Evolutionary conservation across 2,329 filamentous ascomycete species (phyloP), one percentile per base, ranked within the genome.

Genomic region (Catunica adiposa): DNA sequence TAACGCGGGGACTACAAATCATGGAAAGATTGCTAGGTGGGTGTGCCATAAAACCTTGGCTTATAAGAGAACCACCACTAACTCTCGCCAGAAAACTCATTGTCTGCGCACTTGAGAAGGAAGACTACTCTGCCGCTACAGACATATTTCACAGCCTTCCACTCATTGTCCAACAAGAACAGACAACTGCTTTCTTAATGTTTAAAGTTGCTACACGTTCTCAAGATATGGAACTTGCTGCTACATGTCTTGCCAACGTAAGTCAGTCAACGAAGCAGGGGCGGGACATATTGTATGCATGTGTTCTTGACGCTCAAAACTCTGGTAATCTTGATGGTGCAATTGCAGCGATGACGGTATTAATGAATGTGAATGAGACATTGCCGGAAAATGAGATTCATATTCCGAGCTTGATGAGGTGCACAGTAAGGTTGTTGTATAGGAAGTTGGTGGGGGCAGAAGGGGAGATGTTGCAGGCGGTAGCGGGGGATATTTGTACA

Each of bases 221-320:
- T 17, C 72, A 72, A 58, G 77, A 89, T 61, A 64, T 68, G 38
- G 73, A 78, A 1, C 64, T 75, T 64, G 83, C 83, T n/a, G 66
- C 71, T 20, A 73, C 80, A 48, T 86, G 82, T 62, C 73, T 94
- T 1, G 70, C 79, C 25, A 65, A 68, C 1, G 69, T 95, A 25
- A 75, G 73, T 56, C 71, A 71, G n/a, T 65, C 70, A 0, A 73
- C 75, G 22, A 76, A 82, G 34, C 56, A 62, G 29, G 61, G 60
- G 1, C 70, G 73, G 20, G 79, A 80, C 14, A 77, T 88, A 46
- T 71, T 96, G 0, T 88, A 89, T 60, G 85, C 87, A 1, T 95
- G 89, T 62, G 78, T 87, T 22, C 70, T 87, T 26, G 87, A 94
- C 65, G 84, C 87, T 2, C 81, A 89, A 52, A 72, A 79, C 59